A percentile compares a stretch with the other conserved stretches of the same genome.
Conservation (phyloP, 2,329 filamentous ascomycete species). For the Ophiocordyceps camponoti-leonardi region DNA sequence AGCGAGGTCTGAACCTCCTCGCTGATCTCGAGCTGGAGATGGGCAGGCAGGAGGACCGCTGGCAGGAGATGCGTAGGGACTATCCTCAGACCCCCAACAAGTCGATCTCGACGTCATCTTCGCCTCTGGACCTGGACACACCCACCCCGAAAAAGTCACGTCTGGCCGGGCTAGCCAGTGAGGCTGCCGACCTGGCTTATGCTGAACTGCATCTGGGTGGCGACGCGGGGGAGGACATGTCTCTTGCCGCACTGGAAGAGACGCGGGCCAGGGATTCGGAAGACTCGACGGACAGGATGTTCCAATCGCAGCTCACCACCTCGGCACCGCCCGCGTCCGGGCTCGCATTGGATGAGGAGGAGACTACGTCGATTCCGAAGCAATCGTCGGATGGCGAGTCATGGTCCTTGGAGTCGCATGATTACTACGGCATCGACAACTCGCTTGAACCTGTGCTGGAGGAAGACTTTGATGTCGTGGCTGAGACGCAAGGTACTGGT, state of each 20-base stretch:
- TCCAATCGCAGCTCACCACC: neutral
- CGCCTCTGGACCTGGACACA: constrained; percentile 1
- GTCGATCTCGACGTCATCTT: constrained; percentile 20
- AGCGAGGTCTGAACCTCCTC: constrained; percentile 29
- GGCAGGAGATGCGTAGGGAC: constrained; percentile 38
- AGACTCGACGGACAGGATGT: neutral
- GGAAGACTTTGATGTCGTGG: neutral
- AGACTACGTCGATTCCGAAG: no score
- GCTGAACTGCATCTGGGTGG: neutral
- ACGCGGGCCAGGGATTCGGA: neutral
- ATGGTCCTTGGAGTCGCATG: neutral
- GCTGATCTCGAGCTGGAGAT: constrained; percentile 45
- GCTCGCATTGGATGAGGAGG: no score
- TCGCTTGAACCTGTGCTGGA: neutral
- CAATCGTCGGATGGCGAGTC: no score
- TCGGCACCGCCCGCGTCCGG: neutral
- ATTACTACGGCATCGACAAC: neutral
- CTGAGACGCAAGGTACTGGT: neutral
- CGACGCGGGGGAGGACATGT: neutral
- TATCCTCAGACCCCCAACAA: constrained; percentile 33
- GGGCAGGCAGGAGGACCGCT: constrained; percentile 39
- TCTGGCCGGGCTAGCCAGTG: neutral
- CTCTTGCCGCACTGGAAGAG: neutral
- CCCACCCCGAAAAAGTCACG: neutral
- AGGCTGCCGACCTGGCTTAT: neutral